Base-by-base conservation (phyloP, 2,329 filamentous ascomycete genomes). In the Byssoonygena ceratinophila region DNA sequence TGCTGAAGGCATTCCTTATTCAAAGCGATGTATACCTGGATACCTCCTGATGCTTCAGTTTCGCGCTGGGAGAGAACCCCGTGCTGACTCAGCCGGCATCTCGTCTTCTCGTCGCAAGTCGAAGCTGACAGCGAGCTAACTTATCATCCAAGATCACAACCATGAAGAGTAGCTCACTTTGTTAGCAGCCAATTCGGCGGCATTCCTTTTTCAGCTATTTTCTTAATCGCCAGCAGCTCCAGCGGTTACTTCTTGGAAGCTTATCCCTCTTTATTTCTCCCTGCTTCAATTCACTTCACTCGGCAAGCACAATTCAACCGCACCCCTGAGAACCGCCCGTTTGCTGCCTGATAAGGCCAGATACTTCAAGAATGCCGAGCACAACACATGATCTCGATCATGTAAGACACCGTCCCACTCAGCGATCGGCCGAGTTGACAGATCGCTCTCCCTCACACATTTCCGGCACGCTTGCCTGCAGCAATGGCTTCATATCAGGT, bases 281-380 rank as follows among this genome's bases (percentile, higher is more conserved):
- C 9, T 29, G 27, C 5, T 29, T 4, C 27, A 9, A 9, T n/a
- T 29, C 27, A 29, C 27, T 29, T 29, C 9, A 9, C 27, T n/a
- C n/a, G n/a, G n/a, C n/a, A n/a, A n/a, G n/a, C n/a, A n/a, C n/a
- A n/a, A n/a, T n/a, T n/a, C n/a, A n/a, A n/a, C n/a, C n/a, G 9
- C 27, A 5, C 9, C 27, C 27, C 27, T 29, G 27, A 29, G 9
- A 9, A 29, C 27, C 27, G 9, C 27, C 27, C 27, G 27, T 45
- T 22, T 2, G 40, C 9, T 9, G 18, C 20, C 16, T 27, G 31
- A 59, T 43, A 34, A 57, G 59, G 32, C 34, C 5, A 11, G 18
- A 20, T 34, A n/a, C 12, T 5, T 22, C 16, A 4, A 20, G 31
- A 41, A 49, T 49, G 60, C 51, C 59, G 29, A 56, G 58, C 57